phyloP scores from a whole-genome alignment of 2,329 filamentous ascomycete genomes.

The Fusarium sp. region DNA sequence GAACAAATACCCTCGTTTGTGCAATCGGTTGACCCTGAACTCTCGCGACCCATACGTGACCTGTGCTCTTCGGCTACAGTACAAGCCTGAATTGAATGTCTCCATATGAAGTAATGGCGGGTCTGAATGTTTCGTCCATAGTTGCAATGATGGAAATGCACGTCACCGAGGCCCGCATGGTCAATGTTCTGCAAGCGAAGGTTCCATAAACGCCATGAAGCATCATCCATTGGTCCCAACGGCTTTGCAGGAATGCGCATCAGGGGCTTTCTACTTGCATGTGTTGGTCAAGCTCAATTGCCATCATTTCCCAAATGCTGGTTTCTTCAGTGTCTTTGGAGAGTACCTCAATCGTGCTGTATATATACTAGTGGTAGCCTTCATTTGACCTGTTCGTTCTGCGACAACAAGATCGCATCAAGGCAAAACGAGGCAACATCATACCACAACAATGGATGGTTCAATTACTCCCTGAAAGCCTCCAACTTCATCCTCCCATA shows the following conservation, averaged over 20 bases:
- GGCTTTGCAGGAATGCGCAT: neutral
- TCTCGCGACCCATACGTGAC: neutral
- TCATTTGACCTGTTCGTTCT: neutral
- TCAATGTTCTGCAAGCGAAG: conserved; percentile 1
- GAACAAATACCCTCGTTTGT: neutral
- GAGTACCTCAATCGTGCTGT: neutral
- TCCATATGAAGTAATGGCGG: neutral
- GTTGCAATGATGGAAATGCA: neutral
- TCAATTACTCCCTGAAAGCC: conserved; percentile 42
- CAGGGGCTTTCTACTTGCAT: neutral
- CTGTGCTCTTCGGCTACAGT: neutral
- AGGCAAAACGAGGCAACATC: too few relatives aligned
- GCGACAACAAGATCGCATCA: too few relatives aligned
- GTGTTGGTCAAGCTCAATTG: neutral
- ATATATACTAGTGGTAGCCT: neutral
- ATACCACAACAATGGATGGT: too few relatives aligned
- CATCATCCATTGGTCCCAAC: neutral
- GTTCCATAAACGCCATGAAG: neutral
- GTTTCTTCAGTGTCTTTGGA: neutral
- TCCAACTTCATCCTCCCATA: conserved; percentile 58
- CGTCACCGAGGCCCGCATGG: conserved; percentile 5
- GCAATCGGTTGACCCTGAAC: neutral
- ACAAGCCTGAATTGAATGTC: neutral
- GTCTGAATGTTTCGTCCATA: neutral
- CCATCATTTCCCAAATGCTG: neutral